Evolutionary conservation across 306 rosid genomes (phyloP), one percentile per base, ranked within the genome.

Genomic region (Cucumis melo): DNA sequence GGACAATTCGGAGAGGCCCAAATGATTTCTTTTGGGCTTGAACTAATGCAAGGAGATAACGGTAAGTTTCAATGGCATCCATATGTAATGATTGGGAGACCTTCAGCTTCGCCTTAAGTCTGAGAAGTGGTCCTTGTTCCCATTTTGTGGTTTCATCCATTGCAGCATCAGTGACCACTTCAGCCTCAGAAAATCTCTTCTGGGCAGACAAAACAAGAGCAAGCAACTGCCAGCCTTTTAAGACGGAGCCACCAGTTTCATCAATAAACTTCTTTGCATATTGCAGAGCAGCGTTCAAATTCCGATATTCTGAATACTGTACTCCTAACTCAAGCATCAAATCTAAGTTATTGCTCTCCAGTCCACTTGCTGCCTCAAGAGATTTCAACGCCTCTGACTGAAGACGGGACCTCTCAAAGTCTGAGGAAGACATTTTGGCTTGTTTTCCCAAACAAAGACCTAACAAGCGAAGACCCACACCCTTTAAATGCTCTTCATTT

Each of bases 121-220:
- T 87, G 57, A 94, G 97, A 38, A 94, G 87, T 57, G 99, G 87
- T 74, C 92, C 98, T 80, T 92, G 99, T 84, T 92, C 96, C 99
- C 97, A 94, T 85, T 84, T 92, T 46, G 88, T 68, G 60, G 96
- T 95, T 86, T 92, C 93, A 77, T 95, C 98, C 83, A 95, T 86
- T 84, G 98, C 98, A 76, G 97, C 97, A 84, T 95, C 95, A 9
- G 86, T 89, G 77, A 95, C 96, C 82, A 86, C 96, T 80, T 92
- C 97, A 75, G 97, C 97, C 87, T 92, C 98, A 13, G 86, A 57
- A 84, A 80, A 88, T 68, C 89, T 83, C 78, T 90, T 88, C 67
- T 92, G 98, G 57, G 98, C 97, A 57, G 98, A 95, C 83, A 95
- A 87, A 81, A 95, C 80, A 59, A 95, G 91, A 72, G 95, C 98